These are phyloP conservation scores for Mycena olivaceomarginata DNA, from an alignment of 768 basidiomycete species.

Conservation along the genomic window DNA sequence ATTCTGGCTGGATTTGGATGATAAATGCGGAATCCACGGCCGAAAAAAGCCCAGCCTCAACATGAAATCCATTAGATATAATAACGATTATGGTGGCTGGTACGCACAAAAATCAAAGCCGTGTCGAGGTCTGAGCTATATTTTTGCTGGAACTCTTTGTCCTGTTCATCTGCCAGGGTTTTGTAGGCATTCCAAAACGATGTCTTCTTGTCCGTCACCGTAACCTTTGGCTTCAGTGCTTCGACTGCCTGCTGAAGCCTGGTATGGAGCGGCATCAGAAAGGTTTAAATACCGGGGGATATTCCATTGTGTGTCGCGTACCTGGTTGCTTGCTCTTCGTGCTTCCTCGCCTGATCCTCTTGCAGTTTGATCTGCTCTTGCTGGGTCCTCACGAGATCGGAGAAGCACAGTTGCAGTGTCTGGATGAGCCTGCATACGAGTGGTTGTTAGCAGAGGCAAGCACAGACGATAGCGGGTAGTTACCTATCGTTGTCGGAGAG, in stretches of 20 bases:
- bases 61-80: neutral
- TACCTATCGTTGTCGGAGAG: neutral
- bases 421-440: neutral
- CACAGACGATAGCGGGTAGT: neutral
- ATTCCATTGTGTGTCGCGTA: neutral
- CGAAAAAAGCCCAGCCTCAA: conserved; percentile 24
- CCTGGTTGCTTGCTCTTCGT: conserved; percentile 13
- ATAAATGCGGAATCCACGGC: conserved; percentile 15
- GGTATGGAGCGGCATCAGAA: neutral
- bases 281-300: neutral
- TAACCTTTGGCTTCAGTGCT: neutral
- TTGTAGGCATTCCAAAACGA: conserved; percentile 24
- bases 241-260: conserved; percentile 4
- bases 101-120: conserved; percentile 10
- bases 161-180: conserved; percentile 23
- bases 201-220: conserved; percentile 8
- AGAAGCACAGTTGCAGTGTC: neutral
- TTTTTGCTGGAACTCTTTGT: conserved; percentile 10
- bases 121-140: conserved; percentile 31
- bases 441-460: neutral
- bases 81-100: neutral
- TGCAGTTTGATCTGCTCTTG: neutral
- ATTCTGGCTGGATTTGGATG: conserved; percentile 15
- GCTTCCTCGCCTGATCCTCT: neutral
- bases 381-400: neutral